Percentiles rank a stretch among this genome's conserved stretches.
These are phyloP conservation scores for Rhodotorula paludigena DNA, from an alignment of 768 basidiomycete genomes.

Conservation along the genomic window DNA sequence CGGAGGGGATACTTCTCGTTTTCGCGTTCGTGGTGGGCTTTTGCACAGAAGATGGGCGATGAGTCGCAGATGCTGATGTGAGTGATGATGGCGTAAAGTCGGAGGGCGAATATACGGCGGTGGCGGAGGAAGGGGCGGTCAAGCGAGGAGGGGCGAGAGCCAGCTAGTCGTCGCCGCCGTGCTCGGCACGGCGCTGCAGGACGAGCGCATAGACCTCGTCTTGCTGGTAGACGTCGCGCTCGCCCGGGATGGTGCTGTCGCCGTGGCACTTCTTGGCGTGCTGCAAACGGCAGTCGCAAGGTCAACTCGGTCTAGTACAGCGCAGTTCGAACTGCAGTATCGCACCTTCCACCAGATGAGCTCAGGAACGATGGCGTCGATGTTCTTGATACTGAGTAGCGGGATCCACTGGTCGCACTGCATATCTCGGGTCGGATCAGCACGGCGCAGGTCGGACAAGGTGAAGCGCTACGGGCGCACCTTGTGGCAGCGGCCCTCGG, in stretches of 20 bases:
- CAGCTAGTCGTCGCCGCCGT: not conserved
- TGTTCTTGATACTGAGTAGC: slow-evolving; percentile 67
- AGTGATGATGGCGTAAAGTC: too few relatives aligned
- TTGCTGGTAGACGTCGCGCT: slow-evolving; percentile 58
- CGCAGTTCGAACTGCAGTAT: not conserved
- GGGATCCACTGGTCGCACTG: slow-evolving; percentile 66
- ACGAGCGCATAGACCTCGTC: slow-evolving; percentile 50
- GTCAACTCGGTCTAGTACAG: not conserved
- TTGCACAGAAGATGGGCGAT: too few relatives aligned
- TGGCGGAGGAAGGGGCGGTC: too few relatives aligned
- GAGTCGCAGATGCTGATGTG: too few relatives aligned
- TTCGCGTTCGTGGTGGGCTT: too few relatives aligned
- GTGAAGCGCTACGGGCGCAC: not conserved
- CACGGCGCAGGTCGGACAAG: not conserved
- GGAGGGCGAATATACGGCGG: too few relatives aligned
- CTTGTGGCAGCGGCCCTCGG: slow-evolving; percentile 70
- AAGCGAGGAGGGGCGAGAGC: not conserved
- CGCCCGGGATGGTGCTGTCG: slow-evolving; percentile 56
- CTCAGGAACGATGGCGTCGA: slow-evolving; percentile 61
- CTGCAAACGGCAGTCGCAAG: too few relatives aligned
- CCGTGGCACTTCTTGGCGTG: slow-evolving; percentile 74
- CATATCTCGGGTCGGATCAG: not conserved
- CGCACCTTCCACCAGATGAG: slow-evolving; percentile 62
- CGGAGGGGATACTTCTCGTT: too few relatives aligned
- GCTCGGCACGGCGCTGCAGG: slow-evolving; percentile 18